Base-by-base conservation (phyloP, 441 rosid species). In the Syzygium syzygioides region DNA sequence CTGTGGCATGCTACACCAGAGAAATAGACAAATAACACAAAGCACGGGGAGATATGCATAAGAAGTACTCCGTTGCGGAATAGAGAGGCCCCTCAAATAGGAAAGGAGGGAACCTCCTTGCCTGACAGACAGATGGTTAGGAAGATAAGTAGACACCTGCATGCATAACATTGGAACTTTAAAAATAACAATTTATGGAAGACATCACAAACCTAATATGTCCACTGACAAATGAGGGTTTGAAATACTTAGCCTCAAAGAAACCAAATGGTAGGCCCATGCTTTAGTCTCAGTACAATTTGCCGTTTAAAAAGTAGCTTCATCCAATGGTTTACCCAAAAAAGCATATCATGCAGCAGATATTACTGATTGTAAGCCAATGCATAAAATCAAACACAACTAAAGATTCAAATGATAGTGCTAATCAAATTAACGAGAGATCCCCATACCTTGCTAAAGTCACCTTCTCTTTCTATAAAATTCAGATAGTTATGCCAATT, bases 321-420 rank as follows among this genome's bases (percentile, higher is more conserved):
- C 98, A 97, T 94, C 99, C 98, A 97, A 96, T 95, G 96, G 92
- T 94, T 95, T 95, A 96, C 98, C 99, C 99, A 97, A 96, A 93
- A 95, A 94, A 93, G 98, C 95, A 95, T 92, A 96, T 92, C 98
- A 94, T 92, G 98, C 98, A 96, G 99, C 97, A 96, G 95, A 94
- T 94, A 94, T 94, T 95, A 96, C 93, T 96, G 93, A 96, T 97
- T 96, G 99, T 96, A 92, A 94, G 97, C 93, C 96, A 96, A 92
- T 90, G 87, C 93, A 91, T 94, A 93, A 93, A 93, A 93, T 79
- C 80, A 86, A 90, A 90, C 91, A 92, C 93, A 90, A 92, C 98
- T 94, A 92, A 91, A 93, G 91, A 91, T 97, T 94, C 94, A 90
- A 88, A 94, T 90, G 90, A 92, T 86, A 71, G 86, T 91, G 84